Percentiles rank a stretch among this genome's conserved stretches.
phyloP scores from a whole-genome alignment of 2,329 filamentous ascomycete genomes.

The Ciborinia camelliae region DNA sequence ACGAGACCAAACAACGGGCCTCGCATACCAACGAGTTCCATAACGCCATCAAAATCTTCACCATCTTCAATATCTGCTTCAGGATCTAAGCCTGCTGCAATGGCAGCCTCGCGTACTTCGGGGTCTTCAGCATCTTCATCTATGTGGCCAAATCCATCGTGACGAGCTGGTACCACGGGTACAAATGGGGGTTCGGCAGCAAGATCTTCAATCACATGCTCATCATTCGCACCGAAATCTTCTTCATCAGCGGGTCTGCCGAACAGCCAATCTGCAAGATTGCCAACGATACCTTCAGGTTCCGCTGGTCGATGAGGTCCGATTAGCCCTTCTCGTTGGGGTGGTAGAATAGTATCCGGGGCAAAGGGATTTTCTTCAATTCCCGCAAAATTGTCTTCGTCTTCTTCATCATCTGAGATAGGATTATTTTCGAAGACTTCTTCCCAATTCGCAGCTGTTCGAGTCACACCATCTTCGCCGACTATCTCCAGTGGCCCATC shows the following conservation, averaged over 20 bases:
- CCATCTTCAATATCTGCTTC: slow-evolving; percentile 79
- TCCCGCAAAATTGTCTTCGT: slow-evolving; percentile 8
- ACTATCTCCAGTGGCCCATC: slow-evolving; percentile 23
- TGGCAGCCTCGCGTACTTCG: slow-evolving; percentile 62
- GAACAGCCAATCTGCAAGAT: slow-evolving; percentile 60
- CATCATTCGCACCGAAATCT: slow-evolving; percentile 50
- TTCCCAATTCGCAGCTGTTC: slow-evolving; percentile 23
- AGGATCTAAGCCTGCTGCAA: slow-evolving; percentile 66
- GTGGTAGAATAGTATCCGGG: slow-evolving; percentile 25
- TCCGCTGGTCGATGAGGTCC: slow-evolving; percentile 23
- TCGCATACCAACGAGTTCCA: slow-evolving; percentile 95
- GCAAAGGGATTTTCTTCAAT: slow-evolving; percentile 23
- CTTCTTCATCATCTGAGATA: slow-evolving; percentile 29
- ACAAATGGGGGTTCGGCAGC: slow-evolving; percentile 60
- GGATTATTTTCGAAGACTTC: slow-evolving; percentile 30
- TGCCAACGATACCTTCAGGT: slow-evolving; percentile 42
- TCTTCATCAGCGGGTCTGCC: slow-evolving; percentile 50
- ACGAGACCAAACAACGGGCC: slow-evolving; percentile 85
- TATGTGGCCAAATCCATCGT: slow-evolving; percentile 27
- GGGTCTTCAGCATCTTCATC: slow-evolving; percentile 47
- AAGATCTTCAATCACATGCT: slow-evolving; percentile 56
- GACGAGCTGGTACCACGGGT: slow-evolving; percentile 38
- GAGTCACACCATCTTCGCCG: slow-evolving; percentile 27
- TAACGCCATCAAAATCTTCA: slow-evolving; percentile 92
- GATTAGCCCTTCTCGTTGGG: slow-evolving; percentile 21